These are phyloP conservation scores for Emiliania huxleyi DNA, from an alignment of 78 protist genomes.

Conservation along the genomic window DNA sequence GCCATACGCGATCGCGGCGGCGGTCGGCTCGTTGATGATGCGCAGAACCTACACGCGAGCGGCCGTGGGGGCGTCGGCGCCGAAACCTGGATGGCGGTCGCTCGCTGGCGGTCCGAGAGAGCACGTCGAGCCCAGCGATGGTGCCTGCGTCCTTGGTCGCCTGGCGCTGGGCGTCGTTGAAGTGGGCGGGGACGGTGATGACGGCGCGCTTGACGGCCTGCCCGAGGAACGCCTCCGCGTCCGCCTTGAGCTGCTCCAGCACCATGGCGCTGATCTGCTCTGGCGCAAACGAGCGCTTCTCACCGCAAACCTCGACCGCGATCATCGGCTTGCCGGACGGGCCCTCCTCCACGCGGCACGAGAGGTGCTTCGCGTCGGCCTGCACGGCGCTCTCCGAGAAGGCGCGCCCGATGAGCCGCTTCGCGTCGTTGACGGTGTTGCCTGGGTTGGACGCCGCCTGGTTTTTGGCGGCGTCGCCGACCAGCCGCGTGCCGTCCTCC, in stretches of 20 bases:
- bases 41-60: background rate
- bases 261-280: constrained; percentile 89
- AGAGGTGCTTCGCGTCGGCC: background rate
- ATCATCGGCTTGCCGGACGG: background rate
- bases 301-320: background rate
- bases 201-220: constrained; percentile 87
- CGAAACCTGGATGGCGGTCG: background rate
- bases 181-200: constrained; percentile 99
- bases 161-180: constrained; percentile 98
- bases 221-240: constrained; percentile 85
- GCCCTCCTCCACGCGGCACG: background rate
- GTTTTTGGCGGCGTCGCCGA: constrained; percentile 91
- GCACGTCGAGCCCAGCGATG: background rate
- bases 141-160: constrained; percentile 78
- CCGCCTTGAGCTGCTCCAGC: constrained; percentile 94
- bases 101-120: background rate
- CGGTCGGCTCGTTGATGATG: constrained; percentile 94
- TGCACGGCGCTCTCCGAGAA: constrained; percentile 61
- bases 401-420: constrained; percentile 93
- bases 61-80: constrained; percentile 89
- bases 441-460: constrained; percentile 93
- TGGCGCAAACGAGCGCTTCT: background rate
- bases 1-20: constrained; percentile 89
- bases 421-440: constrained; percentile 92
- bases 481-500: constrained; percentile 64